Percentiles rank a stretch among this genome's conserved stretches.
Evolutionary conservation across 805 yeast genomes (phyloP).

Genomic region (Diddensiella santjacobensis): DNA sequence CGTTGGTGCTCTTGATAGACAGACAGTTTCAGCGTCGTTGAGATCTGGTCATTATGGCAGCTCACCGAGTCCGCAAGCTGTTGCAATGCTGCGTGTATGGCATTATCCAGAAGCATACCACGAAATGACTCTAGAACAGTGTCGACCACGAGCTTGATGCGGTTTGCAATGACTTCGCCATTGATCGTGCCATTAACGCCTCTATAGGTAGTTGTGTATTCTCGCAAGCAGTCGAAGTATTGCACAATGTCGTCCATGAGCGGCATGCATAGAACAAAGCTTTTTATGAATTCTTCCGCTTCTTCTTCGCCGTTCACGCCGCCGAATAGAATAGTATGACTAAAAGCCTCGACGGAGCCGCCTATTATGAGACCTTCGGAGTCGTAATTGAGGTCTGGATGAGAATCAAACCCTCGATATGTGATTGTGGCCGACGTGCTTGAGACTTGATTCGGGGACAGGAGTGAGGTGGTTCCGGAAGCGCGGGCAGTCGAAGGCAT

Average conservation of each 20-base stretch:
- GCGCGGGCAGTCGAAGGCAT: neutral
- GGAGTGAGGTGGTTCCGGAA: neutral
- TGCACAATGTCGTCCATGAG: constrained; percentile 46
- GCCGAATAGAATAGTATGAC: constrained; percentile 64
- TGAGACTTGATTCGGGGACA: neutral
- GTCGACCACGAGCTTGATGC: constrained; percentile 52
- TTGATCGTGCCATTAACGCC: constrained; percentile 13
- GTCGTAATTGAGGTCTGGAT: constrained; percentile 57
- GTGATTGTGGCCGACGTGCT: constrained; percentile 1
- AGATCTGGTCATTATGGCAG: constrained; percentile 47
- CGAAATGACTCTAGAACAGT: constrained; percentile 57
- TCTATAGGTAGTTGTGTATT: constrained; percentile 32
- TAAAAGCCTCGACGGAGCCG: constrained; percentile 66
- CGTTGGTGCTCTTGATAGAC: constrained; percentile 50
- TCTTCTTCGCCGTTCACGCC: constrained; percentile 28
- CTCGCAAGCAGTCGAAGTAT: constrained; percentile 44
- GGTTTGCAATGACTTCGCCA: constrained; percentile 42
- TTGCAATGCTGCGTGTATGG: constrained; percentile 55
- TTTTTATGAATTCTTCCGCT: constrained; percentile 32
- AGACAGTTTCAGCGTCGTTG: constrained; percentile 49
- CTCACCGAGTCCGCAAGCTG: constrained; percentile 47
- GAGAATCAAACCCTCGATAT: constrained; percentile 40
- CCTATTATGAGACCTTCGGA: constrained; percentile 43
- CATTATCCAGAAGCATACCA: constrained; percentile 66
- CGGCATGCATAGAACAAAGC: constrained; percentile 52